Base-by-base conservation (phyloP, 2,329 filamentous ascomycete species). In the Beauveria pseudobassiana region DNA sequence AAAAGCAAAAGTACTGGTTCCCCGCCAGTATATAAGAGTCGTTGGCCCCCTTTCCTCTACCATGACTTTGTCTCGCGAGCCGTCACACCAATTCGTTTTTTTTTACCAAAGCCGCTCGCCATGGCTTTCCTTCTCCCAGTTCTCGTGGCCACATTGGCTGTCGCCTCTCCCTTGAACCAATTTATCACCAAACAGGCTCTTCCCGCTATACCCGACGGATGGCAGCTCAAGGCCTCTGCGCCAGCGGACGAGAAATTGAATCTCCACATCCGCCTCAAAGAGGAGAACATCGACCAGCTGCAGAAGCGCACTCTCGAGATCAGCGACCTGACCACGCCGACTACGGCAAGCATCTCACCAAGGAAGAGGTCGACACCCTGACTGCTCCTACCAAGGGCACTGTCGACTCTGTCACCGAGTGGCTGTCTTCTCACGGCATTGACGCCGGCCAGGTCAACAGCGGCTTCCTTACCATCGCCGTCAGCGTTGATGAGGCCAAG, bases 301-400 rank as follows among this genome's bases (percentile, higher is more conserved):
- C 34, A 50, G 46, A 26, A 62, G 59, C 62, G 62, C 20, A 34
- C 49, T 8, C 59, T 63, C 1, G 53, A 57, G 18, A 52, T 62
- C 30, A 63, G 62, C 49, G 59, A 63, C 42, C 62, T 48, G 54
- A 46, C 6, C 62, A 63, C 30, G 40, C 16, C 4, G 53, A 62
- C 58, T 63, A 63, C 20, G 62, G 62, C 54, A 62, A 63, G 54
- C 62, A 63, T 20, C 45, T 63, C n/a, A 52, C 53, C 62, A 63
- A 63, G 62, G 54, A 48, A 6, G 62, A 63, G 28, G 48, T 63
- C n/a, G 62, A 63, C 43, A 54, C 62, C 16, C 16, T 63, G 24
- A 63, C 62, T 26, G 62, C 62, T 16, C 62, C 62, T 12, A 56
- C 38, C 40, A 53, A 56, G 38, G 62, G 56, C 8, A 61, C 48